Conservation (phyloP, 2,329 filamentous ascomycete species). For the Neonectria faginata region DNA sequence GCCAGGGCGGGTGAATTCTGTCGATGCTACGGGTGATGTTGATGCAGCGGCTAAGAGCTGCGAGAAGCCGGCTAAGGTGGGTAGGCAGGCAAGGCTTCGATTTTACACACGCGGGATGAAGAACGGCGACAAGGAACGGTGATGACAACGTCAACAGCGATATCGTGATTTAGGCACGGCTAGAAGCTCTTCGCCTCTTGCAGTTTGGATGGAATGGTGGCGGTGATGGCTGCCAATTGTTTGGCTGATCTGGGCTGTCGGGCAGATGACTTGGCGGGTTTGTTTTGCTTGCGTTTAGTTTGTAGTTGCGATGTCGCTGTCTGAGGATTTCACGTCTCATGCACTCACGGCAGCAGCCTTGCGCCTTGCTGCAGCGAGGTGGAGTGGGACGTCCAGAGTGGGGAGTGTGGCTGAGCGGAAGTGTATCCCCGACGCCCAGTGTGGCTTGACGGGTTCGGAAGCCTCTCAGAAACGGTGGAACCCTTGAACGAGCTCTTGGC, state of each 20-base stretch:
- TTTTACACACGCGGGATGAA: slow-evolving; percentile 18
- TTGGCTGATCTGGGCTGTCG: slow-evolving; percentile 2
- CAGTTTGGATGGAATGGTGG: background rate
- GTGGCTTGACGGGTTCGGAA: slow-evolving; percentile 11
- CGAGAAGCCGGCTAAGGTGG: background rate
- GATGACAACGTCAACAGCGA: background rate
- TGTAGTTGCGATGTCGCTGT: slow-evolving; percentile 26
- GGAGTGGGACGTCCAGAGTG: slow-evolving; percentile 23
- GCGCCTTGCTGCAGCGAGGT: slow-evolving; percentile 21
- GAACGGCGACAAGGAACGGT: background rate
- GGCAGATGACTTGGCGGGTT: background rate
- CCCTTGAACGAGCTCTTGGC: slow-evolving; percentile 14
- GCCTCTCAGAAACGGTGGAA: slow-evolving; percentile 17
- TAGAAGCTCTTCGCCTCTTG: background rate
- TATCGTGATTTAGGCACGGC: slow-evolving; percentile 2
- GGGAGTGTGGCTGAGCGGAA: slow-evolving; percentile 24
- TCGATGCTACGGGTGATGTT: slow-evolving; percentile 14
- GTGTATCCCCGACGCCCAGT: slow-evolving; percentile 15
- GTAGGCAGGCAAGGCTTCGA: slow-evolving; percentile 8
- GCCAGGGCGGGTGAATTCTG: slow-evolving; percentile 6
- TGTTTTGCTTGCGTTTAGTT: slow-evolving; percentile 11
- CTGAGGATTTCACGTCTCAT: slow-evolving; percentile 23
- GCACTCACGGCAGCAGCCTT: slow-evolving; percentile 26
- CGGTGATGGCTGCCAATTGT: background rate
- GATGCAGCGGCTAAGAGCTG: background rate